Evolutionary conservation across 495 filamentous ascomycete species (phyloP), one percentile per base, ranked within the genome.

Genomic region (Achaetomiella virescens): DNA sequence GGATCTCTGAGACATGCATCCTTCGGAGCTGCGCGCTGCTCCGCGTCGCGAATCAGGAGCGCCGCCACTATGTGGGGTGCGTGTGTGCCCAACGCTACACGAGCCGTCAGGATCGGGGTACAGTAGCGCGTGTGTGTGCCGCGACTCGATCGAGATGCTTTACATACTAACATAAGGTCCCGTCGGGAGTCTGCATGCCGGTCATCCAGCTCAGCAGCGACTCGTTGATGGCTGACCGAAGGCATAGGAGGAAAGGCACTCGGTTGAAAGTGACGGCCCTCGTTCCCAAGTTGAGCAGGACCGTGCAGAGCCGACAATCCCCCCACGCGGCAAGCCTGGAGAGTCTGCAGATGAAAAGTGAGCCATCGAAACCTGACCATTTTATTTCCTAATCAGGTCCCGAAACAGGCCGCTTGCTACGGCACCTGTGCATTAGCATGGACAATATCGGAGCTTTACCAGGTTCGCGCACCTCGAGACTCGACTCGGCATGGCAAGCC

Each of bases 21-120:
- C 21, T 21, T 4, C n/a, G 31, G 42, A 15, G 31, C 20, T 54
- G 43, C 41, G 21, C 15, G 22, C 18, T 38, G n/a, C 43, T 55
- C 25, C 25, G 44, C 52, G 27, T 18, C 3, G 4, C 50, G 18
- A 53, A 43, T 53, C n/a, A 12, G 35, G 22, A 18, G 12, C 15
- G 15, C 42, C 5, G 10, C 29, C n/a, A 31, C 25, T 5, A 14
- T 51, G 51, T 60, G 46, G 54, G 49, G 59, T 52, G 58, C 47
- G 45, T 60, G 47, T 25, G 42, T 54, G 54, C 59, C 59, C 59
- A 61, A 61, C 59, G 51, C 40, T 5, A 21, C 36, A 18, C 18
- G 24, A 15, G 14, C 38, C 21, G 48, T 29, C 21, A 18, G 25
- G n/a, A 0, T 22, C 27, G 3, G 17, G 9, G n/a, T 24, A n/a